Conservation (phyloP, 2,329 filamentous ascomycete genomes). For the Aspergillus vadensis region DNA sequence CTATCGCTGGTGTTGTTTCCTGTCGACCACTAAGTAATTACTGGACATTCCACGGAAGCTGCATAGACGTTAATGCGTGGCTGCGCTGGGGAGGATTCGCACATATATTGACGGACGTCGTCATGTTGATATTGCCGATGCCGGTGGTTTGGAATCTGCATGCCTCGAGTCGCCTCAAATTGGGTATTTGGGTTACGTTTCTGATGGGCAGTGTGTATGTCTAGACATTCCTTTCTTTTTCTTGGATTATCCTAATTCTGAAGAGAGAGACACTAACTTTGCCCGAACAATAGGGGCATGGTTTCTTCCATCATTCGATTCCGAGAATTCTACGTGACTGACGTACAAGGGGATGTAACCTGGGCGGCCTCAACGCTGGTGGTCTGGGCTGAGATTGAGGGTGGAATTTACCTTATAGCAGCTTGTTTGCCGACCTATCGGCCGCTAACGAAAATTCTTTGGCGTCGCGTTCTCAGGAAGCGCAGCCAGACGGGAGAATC, state of each 20-base stretch:
- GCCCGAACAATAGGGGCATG: constrained; percentile 18
- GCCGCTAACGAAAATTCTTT: constrained; percentile 19
- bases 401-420: constrained; percentile 30
- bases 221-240: too few species aligned
- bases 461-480: not conserved
- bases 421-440: constrained; percentile 32
- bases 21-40: constrained; percentile 2
- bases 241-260: too few species aligned
- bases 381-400: constrained; percentile 29
- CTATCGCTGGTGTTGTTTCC: not conserved
- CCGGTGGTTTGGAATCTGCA: constrained; percentile 37
- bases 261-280: too few species aligned
- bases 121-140: constrained; percentile 38
- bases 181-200: constrained; percentile 20
- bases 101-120: constrained; percentile 41
- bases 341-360: constrained; percentile 22
- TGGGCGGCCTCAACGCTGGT: constrained; percentile 21
- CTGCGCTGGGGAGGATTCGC: constrained; percentile 37
- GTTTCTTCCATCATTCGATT: constrained; percentile 34
- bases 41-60: constrained; percentile 16
- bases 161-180: constrained; percentile 19
- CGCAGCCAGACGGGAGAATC: not conserved
- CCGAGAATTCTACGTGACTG: constrained; percentile 23
- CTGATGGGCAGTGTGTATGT: constrained; percentile 21
- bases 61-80: constrained; percentile 30